Conservation (phyloP, 306 rosid genomes). For the Sophora flavescens region DNA sequence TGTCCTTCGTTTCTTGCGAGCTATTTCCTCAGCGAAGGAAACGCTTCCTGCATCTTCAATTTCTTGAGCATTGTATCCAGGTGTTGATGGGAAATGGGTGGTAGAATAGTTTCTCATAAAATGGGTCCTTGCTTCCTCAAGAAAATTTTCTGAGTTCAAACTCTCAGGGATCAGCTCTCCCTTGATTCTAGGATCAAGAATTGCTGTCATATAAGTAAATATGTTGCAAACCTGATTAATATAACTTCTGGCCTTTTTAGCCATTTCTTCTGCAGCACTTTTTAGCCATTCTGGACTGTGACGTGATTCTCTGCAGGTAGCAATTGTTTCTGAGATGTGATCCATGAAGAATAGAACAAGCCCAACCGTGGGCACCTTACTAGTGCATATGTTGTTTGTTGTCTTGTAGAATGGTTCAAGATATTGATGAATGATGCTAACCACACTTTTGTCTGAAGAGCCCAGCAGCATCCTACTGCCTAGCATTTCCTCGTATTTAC, state of each 20-base stretch:
- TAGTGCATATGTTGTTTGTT: constrained; percentile 89
- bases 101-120: constrained; percentile 79
- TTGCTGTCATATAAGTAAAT: constrained; percentile 87
- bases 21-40: constrained; percentile 97
- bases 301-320: constrained; percentile 80
- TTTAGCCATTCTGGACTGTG: constrained; percentile 89
- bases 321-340: constrained; percentile 88
- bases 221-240: constrained; percentile 83
- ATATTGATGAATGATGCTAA: constrained; percentile 76
- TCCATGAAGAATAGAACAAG: constrained; percentile 97
- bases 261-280: constrained; percentile 92
- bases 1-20: constrained; percentile 87
- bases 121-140: constrained; percentile 89
- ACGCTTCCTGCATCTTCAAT: constrained; percentile 80
- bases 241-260: constrained; percentile 74
- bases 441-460: constrained; percentile 77
- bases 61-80: constrained; percentile 75
- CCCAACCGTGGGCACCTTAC: constrained; percentile 84
- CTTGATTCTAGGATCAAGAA: constrained; percentile 95
- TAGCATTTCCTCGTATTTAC: constrained; percentile 77
- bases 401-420: constrained; percentile 94
- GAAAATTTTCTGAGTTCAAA: constrained; percentile 69
- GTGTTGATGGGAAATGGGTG: constrained; percentile 70
- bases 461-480: constrained; percentile 74
- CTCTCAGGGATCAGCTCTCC: constrained; percentile 92